These are phyloP conservation scores for Fusarium continuum DNA, from an alignment of 2,329 filamentous ascomycete species.

Conservation along the genomic window DNA sequence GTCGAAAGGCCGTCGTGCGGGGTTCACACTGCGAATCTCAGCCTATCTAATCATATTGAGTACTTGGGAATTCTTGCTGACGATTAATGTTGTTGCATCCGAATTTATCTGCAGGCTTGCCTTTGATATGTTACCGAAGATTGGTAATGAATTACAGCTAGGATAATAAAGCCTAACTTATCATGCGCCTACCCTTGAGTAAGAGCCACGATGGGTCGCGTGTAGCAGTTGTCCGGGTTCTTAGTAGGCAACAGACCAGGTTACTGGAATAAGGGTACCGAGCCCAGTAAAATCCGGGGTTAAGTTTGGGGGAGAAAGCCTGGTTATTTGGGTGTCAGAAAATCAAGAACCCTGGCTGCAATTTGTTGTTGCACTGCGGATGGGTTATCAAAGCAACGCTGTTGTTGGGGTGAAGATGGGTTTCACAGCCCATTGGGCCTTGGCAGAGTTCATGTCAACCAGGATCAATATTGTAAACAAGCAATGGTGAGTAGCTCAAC, in stretches of 20 bases:
- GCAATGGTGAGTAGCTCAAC: neutral
- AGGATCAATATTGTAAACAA: neutral
- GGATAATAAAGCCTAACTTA: too few species aligned
- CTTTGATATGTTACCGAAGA: too few species aligned
- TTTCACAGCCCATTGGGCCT: neutral
- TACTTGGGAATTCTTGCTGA: too few species aligned
- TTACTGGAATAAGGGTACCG: neutral
- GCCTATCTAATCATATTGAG: too few species aligned
- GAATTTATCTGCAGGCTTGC: too few species aligned
- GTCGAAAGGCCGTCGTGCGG: neutral
- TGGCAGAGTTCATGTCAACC: neutral
- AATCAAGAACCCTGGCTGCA: neutral
- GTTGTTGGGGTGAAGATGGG: conserved; percentile 22
- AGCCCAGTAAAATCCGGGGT: conserved; percentile 27
- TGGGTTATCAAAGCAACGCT: conserved; percentile 11
- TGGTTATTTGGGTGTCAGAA: neutral
- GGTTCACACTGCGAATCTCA: too few species aligned
- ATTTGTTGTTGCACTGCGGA: neutral
- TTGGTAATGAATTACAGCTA: too few species aligned
- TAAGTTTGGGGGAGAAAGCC: conserved; percentile 13
- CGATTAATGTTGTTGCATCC: too few species aligned
- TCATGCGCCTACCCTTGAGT: too few species aligned
- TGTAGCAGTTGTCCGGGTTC: too few species aligned
- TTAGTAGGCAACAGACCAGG: neutral
- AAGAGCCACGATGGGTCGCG: too few species aligned